Percentiles rank a stretch among this genome's conserved stretches.
These are phyloP conservation scores for Heliamphora exappendiculata DNA, from an alignment of 148 eudicot genomes.

Conservation along the genomic window DNA sequence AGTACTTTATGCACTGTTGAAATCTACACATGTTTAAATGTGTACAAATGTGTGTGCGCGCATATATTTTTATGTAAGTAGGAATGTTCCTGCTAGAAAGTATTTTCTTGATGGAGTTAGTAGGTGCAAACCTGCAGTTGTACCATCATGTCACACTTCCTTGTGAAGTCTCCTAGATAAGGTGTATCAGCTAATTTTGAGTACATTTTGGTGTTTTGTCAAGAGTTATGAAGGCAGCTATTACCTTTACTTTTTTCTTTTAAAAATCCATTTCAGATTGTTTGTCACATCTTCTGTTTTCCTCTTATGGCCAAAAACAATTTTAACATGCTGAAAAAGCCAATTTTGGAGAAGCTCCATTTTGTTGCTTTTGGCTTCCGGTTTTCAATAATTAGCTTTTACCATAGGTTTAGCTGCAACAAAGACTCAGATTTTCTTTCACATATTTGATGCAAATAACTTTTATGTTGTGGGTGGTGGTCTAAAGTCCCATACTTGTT, in stretches of 20 bases:
- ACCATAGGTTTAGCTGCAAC: too few relatives aligned
- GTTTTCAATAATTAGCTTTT: too few relatives aligned
- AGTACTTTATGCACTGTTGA: not conserved
- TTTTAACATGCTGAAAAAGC: too few relatives aligned
- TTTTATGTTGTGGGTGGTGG: not conserved
- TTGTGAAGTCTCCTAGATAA: conserved; percentile 7
- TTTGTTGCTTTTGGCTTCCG: too few relatives aligned
- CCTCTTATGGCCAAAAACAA: too few relatives aligned
- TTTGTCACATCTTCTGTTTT: too few relatives aligned
- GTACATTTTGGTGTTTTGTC: too few relatives aligned
- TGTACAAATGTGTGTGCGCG: not conserved
- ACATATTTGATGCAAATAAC: not conserved
- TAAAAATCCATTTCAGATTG: too few relatives aligned
- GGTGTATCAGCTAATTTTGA: not conserved
- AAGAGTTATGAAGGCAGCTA: too few relatives aligned
- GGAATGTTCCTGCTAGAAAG: not conserved
- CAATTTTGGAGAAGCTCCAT: too few relatives aligned
- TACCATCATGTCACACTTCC: not conserved
- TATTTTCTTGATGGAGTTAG: not conserved
- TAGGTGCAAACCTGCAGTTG: not conserved
- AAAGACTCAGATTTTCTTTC: not conserved
- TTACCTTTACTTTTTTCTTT: too few relatives aligned
- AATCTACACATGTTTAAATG: not conserved
- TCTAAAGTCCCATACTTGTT: not conserved
- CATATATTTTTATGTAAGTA: not conserved